Percentiles rank a stretch among this genome's conserved stretches.
These are phyloP conservation scores for Hawksworthiomyces lignivorus DNA, from an alignment of 2,329 filamentous ascomycete species.

Conservation along the genomic window DNA sequence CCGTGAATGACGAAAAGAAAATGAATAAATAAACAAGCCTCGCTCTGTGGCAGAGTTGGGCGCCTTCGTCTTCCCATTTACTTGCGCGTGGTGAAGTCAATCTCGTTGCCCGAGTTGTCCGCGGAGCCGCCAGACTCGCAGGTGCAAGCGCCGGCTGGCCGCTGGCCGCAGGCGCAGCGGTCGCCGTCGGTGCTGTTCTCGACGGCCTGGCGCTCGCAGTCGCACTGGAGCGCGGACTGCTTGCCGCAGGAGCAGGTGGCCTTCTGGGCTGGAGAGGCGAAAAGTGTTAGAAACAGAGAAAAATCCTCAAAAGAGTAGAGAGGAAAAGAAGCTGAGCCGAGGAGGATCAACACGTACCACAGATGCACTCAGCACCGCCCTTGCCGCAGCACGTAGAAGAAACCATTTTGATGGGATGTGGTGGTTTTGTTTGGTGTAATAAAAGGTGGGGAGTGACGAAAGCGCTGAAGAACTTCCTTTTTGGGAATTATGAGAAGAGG, in stretches of 20 bases:
- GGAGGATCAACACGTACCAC: conserved; percentile 37
- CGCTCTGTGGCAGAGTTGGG: no score
- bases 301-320: neutral
- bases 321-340: neutral
- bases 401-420: conserved; percentile 10
- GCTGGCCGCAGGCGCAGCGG: conserved; percentile 75
- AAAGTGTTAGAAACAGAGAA: conserved; percentile 8
- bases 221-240: conserved; percentile 78
- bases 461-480: neutral
- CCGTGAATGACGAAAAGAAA: no score
- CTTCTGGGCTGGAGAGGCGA: conserved; percentile 46
- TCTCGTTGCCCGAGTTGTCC: conserved; percentile 59
- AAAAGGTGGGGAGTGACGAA: neutral
- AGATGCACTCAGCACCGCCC: conserved; percentile 44
- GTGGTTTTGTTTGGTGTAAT: neutral
- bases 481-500: neutral
- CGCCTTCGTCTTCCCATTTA: no score
- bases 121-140: conserved; percentile 60
- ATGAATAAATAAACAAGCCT: no score
- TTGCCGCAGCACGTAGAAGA: conserved; percentile 50
- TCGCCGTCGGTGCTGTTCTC: conserved; percentile 71
- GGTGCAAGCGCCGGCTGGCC: conserved; percentile 72
- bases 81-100: conserved; percentile 74
- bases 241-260: conserved; percentile 84
- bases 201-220: conserved; percentile 63